These are phyloP conservation scores for Copromyces sp. DNA, from an alignment of 495 filamentous ascomycete genomes.

Conservation along the genomic window DNA sequence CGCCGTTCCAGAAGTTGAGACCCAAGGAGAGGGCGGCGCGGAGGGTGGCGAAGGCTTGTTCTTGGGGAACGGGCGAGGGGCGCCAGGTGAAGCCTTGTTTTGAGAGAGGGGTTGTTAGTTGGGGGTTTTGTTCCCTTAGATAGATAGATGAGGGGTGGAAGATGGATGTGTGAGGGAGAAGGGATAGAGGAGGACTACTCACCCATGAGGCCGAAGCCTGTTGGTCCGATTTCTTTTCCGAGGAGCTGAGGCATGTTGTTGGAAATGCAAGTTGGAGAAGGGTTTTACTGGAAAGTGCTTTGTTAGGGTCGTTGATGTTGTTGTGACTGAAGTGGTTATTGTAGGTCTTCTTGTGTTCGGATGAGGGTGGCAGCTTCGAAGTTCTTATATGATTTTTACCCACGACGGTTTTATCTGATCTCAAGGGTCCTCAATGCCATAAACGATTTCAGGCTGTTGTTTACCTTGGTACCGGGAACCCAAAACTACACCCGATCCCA, in stretches of 20 bases:
- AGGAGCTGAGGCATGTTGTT: slow-evolving; percentile 38
- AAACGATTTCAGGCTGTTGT: neutral
- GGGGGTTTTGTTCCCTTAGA: too few relatives aligned
- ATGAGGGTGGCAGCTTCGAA: neutral
- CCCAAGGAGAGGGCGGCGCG: slow-evolving; percentile 55
- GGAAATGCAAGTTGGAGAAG: neutral
- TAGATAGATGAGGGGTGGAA: neutral
- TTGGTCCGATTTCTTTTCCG: slow-evolving; percentile 43
- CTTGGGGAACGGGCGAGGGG: slow-evolving; percentile 42
- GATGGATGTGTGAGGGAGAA: neutral
- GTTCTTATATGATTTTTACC: neutral
- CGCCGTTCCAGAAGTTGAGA: slow-evolving; percentile 69
- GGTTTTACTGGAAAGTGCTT: neutral
- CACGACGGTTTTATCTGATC: neutral
- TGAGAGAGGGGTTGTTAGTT: neutral
- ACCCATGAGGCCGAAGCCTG: slow-evolving; percentile 52
- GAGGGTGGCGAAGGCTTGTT: slow-evolving; percentile 58
- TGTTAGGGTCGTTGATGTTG: neutral
- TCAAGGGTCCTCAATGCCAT: neutral
- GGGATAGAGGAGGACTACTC: neutral
- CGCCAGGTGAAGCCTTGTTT: slow-evolving; percentile 64
- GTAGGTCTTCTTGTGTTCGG: neutral
- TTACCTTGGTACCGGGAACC: neutral
- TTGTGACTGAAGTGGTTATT: neutral
- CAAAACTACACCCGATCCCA: neutral